phyloP scores from a whole-genome alignment of 441 rosid genomes.

The Theobroma grandiflorum region DNA sequence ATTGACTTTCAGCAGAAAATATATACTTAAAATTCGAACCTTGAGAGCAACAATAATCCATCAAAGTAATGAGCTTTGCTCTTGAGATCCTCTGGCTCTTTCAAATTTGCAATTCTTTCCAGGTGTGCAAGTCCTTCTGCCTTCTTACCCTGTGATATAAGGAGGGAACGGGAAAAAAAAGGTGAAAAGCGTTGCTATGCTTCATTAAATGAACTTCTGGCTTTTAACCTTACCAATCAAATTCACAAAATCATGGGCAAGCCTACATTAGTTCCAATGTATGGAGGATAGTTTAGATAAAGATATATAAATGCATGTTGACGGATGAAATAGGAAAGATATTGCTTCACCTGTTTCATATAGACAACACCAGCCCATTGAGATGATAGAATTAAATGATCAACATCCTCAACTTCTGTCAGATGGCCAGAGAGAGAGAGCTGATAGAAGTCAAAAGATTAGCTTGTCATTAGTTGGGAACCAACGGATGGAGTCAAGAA shows the following conservation, averaged over 20 bases:
- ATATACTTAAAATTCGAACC: conserved; percentile 48
- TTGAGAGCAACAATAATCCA: conserved; percentile 69
- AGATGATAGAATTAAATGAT: conserved; percentile 74
- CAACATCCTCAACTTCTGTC: conserved; percentile 54
- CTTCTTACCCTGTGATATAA: conserved; percentile 61
- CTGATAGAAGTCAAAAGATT: conserved; percentile 47
- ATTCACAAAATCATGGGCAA: not conserved
- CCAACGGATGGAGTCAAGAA: conserved; percentile 10
- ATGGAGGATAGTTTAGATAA: not conserved
- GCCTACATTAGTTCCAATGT: not conserved
- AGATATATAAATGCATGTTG: not conserved
- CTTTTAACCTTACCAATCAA: not conserved
- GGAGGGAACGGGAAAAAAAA: not conserved
- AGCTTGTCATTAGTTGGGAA: conserved; percentile 25
- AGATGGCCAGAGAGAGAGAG: conserved; percentile 51
- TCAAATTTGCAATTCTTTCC: conserved; percentile 68
- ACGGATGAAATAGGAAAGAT: not conserved
- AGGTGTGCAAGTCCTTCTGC: conserved; percentile 72
- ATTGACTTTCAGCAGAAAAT: not conserved
- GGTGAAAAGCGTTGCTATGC: not conserved
- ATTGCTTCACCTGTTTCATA: conserved; percentile 60
- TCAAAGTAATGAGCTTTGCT: conserved; percentile 78
- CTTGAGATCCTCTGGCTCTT: conserved; percentile 78
- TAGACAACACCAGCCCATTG: conserved; percentile 82
- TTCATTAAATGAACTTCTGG: conserved; percentile 8